These are phyloP conservation scores for Zygosaccharomyces pseudorouxii DNA, from an alignment of 805 yeast species.

Conservation along the genomic window DNA sequence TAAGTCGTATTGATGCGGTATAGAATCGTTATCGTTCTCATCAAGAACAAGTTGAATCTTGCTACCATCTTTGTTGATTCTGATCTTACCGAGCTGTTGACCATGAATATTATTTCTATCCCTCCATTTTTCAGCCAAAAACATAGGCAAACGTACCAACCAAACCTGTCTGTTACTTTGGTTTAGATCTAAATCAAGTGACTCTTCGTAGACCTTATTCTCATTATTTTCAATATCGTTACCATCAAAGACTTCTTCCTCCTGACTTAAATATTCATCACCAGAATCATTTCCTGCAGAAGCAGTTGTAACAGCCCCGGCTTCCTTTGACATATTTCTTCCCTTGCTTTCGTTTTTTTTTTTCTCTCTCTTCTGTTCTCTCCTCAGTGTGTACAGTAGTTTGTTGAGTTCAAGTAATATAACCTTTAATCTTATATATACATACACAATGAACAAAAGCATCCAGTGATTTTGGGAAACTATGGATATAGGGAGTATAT, in stretches of 20 bases:
- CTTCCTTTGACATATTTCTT: neutral
- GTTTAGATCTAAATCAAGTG: slow-evolving; percentile 69
- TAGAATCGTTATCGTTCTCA: slow-evolving; percentile 43
- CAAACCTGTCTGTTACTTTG: slow-evolving; percentile 71
- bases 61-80: slow-evolving; percentile 54
- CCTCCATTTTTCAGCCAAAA: slow-evolving; percentile 77
- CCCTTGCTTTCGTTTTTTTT: neutral
- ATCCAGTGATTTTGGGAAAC: neutral
- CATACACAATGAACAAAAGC: neutral
- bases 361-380: neutral
- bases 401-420: neutral
- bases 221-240: slow-evolving; percentile 40
- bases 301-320: slow-evolving; percentile 4
- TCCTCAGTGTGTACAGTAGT: neutral
- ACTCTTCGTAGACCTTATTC: slow-evolving; percentile 48
- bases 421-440: neutral
- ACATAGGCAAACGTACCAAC: slow-evolving; percentile 88
- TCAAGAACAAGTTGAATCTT: slow-evolving; percentile 55
- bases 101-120: slow-evolving; percentile 60
- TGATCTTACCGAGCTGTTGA: slow-evolving; percentile 72
- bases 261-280: slow-evolving; percentile 40
- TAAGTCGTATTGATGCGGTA: slow-evolving; percentile 84
- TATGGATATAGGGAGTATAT: slow-evolving; percentile 42
- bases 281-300: slow-evolving; percentile 26
- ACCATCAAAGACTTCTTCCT: slow-evolving; percentile 43